A percentile compares a stretch with the other conserved stretches of the same genome.
Conservation (phyloP, 139 green algal species). For the Ettlia oleoabundans region DNA sequence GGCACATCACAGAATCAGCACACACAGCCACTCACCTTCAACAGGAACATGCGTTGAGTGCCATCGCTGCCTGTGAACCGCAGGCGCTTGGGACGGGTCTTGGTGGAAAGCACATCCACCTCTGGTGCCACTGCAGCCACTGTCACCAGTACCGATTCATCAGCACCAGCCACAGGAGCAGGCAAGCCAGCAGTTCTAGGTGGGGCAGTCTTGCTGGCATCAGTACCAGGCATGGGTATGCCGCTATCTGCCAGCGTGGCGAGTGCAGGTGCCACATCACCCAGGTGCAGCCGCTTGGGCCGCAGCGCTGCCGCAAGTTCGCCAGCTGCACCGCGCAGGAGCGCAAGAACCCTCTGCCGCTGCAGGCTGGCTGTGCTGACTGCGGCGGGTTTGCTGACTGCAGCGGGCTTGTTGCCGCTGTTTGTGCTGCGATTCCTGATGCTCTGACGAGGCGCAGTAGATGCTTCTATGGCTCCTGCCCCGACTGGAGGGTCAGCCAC, state of each 20-base stretch:
- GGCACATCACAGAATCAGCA: background rate
- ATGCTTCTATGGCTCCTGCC: too few relatives aligned
- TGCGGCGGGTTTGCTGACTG: background rate
- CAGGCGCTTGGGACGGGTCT: constrained; percentile 91
- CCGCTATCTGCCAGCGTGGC: constrained; percentile 35
- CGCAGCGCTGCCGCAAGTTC: constrained; percentile 19
- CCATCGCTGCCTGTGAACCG: constrained; percentile 80
- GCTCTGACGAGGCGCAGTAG: background rate
- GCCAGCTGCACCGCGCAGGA: constrained; percentile 17
- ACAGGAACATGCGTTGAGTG: constrained; percentile 69
- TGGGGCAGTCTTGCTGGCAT: too few relatives aligned
- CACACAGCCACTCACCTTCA: constrained; percentile 68
- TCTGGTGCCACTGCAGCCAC: constrained; percentile 18
- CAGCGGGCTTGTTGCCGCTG: background rate
- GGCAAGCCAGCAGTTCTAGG: background rate
- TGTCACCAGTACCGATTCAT: too few relatives aligned
- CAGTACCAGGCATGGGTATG: constrained; percentile 63
- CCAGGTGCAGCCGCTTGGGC: constrained; percentile 20
- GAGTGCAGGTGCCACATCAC: constrained; percentile 57
- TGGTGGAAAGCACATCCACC: constrained; percentile 76
- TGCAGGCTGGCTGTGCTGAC: background rate
- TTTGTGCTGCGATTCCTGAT: too few relatives aligned
- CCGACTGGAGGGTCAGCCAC: background rate
- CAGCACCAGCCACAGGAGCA: too few relatives aligned
- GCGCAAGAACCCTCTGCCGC: background rate